Base-by-base conservation (phyloP, 2,329 filamentous ascomycete genomes). In the Talaromyces sp. region DNA sequence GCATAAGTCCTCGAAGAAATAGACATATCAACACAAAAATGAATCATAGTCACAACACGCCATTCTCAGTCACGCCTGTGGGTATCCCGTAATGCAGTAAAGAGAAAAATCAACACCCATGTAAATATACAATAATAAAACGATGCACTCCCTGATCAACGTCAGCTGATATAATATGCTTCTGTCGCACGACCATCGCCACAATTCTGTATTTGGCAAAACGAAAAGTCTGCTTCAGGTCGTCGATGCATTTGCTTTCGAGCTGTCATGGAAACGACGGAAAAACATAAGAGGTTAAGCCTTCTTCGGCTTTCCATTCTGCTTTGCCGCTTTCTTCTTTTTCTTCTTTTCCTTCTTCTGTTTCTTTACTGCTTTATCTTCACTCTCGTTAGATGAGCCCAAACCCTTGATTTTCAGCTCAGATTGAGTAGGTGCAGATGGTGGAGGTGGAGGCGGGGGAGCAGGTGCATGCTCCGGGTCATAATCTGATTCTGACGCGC, bases 391-490 rank as follows among this genome's bases (percentile, higher is more conserved):
- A 21, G 52, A 57, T 23, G 39, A n/a, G 7, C 57, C 35, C 21
- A 58, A 46, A 18, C 58, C 61, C 11, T 59, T 63, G 1, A 31
- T 48, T 21, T 63, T 55, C 31, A 46, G 31, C 21, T 58, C 56
- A 33, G 59, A 46, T 21, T 31, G 39, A 39, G 46, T 9, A 21
- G 46, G 46, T 8, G 37, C 46, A 18, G 46, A 28, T n/a, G 57
- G 54, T 16, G 63, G 63, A 23, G 66, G 61, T 1, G 64, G 64
- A 52, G 64, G 61, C 1, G 64, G 64, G 48, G 64, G 62, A 14
- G 63, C 55, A 50, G 61, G 48, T 1, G 65, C 67, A 39, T 65
- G 60, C 52, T 67, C 67, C 39, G 72, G 64, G 11, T 68, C 60
- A 50, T 64, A 64, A 4, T 64, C 63, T n/a, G 57, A 60, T 44